Conservation (phyloP, 768 basidiomycete genomes). For the Naganishia friedmannii region DNA sequence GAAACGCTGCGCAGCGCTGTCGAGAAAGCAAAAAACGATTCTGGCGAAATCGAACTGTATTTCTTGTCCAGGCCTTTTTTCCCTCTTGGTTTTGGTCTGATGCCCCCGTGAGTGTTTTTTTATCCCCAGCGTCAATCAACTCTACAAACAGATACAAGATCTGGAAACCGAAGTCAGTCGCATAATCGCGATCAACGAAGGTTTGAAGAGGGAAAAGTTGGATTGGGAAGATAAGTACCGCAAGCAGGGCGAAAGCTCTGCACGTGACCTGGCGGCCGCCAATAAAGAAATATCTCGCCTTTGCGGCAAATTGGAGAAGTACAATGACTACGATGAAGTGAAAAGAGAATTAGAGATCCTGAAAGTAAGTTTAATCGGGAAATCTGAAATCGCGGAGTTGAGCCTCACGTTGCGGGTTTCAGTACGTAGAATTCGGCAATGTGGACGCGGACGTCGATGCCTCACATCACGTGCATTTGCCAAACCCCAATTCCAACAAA, state of each 20-base stretch:
- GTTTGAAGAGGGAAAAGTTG: conserved; percentile 61
- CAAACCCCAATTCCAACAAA: conserved; percentile 85
- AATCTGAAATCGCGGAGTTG: background rate
- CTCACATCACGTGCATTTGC: conserved; percentile 60
- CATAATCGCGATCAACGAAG: conserved; percentile 62
- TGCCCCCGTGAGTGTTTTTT: background rate
- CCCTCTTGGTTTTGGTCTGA: background rate
- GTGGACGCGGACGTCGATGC: conserved; percentile 68
- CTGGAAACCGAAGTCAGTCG: conserved; percentile 73
- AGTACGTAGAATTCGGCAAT: conserved; percentile 96
- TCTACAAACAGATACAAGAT: conserved; percentile 71
- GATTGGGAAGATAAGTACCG: conserved; percentile 55
- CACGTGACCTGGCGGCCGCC: background rate
- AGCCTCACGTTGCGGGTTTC: background rate
- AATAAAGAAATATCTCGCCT: background rate
- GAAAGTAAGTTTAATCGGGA: conserved; percentile 64
- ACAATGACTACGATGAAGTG: conserved; percentile 89
- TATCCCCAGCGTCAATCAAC: conserved; percentile 62
- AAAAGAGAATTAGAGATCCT: conserved; percentile 97
- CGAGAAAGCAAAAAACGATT: conserved; percentile 77
- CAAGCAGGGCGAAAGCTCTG: background rate
- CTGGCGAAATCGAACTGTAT: conserved; percentile 28
- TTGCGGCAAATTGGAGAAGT: conserved; percentile 65
- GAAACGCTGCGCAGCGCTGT: conserved; percentile 95
- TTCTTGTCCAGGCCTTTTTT: conserved; percentile 27